A percentile compares a stretch with the other conserved stretches of the same genome.
These are phyloP conservation scores for Bipolaris oryzae DNA, from an alignment of 2,329 filamentous ascomycete genomes.

Conservation along the genomic window DNA sequence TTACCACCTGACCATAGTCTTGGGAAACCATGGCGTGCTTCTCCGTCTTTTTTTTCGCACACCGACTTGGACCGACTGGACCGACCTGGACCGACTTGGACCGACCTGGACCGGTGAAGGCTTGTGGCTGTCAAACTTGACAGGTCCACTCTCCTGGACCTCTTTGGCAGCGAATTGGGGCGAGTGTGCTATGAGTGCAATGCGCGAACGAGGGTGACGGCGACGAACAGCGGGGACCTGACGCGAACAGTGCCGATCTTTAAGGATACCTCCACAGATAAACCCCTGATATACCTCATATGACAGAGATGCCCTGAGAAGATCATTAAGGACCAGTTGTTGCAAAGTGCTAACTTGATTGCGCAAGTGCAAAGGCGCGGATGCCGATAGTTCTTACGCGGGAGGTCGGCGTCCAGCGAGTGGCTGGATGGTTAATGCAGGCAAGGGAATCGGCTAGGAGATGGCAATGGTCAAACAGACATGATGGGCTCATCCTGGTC, in stretches of 20 bases:
- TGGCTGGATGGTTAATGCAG: neutral
- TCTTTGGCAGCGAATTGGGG: neutral
- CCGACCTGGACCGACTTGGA: neutral
- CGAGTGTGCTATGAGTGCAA: neutral
- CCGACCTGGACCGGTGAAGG: slow-evolving; percentile 6
- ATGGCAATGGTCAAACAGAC: neutral
- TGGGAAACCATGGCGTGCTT: slow-evolving; percentile 13
- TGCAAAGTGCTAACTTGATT: neutral
- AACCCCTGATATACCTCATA: neutral
- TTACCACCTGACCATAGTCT: slow-evolving; percentile 33
- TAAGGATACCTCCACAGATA: slow-evolving; percentile 6
- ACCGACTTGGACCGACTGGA: neutral
- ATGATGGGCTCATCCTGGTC: slow-evolving; percentile 3
- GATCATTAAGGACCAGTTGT: neutral
- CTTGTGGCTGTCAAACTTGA: neutral
- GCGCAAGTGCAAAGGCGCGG: neutral
- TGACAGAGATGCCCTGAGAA: neutral
- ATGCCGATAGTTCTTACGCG: neutral
- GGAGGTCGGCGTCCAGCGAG: neutral
- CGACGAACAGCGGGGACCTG: slow-evolving; percentile 1
- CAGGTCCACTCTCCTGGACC: neutral
- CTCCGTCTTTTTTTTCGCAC: neutral
- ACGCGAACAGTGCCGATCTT: slow-evolving; percentile 6
- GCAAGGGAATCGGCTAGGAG: neutral
- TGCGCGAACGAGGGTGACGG: neutral